Percentiles rank a stretch among this genome's conserved stretches.
Conservation (phyloP, 805 yeast genomes). For the Blastobotrys robertii region DNA sequence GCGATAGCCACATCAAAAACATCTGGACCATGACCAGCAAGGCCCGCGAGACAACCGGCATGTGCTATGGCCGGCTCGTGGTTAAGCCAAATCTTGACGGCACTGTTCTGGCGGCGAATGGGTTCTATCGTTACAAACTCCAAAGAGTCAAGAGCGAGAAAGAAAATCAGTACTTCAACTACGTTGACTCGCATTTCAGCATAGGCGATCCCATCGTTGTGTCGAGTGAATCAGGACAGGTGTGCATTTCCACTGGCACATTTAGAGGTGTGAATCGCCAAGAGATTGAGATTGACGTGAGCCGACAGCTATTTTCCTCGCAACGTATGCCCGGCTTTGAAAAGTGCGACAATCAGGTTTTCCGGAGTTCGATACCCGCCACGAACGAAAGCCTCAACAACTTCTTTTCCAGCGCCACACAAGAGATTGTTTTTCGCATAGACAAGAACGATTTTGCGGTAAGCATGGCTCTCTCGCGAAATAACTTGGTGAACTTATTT, state of each 20-base stretch:
- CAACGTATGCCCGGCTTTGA: constrained; percentile 37
- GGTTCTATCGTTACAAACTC: constrained; percentile 6
- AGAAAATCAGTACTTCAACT: constrained; percentile 10
- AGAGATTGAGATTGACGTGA: constrained; percentile 40
- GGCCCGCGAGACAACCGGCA: constrained; percentile 57
- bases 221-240: constrained; percentile 75
- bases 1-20: constrained; percentile 44
- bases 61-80: constrained; percentile 43
- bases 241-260: constrained; percentile 58
- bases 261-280: constrained; percentile 37
- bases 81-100: constrained; percentile 23
- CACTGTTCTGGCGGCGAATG: constrained; percentile 3
- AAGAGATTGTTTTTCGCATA: constrained; percentile 41
- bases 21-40: constrained; percentile 55
- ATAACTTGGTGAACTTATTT: constrained; percentile 63
- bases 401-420: background rate
- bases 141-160: constrained; percentile 5
- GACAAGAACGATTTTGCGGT: constrained; percentile 73
- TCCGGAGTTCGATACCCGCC: constrained; percentile 36
- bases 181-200: constrained; percentile 38
- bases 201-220: constrained; percentile 57
- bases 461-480: constrained; percentile 69
- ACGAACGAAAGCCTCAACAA: constrained; percentile 1
- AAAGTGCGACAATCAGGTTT: constrained; percentile 37
- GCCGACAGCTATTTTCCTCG: constrained; percentile 41